Base-by-base conservation (phyloP, 352 stramenopile species). In the Globisporangium takayamanum region DNA sequence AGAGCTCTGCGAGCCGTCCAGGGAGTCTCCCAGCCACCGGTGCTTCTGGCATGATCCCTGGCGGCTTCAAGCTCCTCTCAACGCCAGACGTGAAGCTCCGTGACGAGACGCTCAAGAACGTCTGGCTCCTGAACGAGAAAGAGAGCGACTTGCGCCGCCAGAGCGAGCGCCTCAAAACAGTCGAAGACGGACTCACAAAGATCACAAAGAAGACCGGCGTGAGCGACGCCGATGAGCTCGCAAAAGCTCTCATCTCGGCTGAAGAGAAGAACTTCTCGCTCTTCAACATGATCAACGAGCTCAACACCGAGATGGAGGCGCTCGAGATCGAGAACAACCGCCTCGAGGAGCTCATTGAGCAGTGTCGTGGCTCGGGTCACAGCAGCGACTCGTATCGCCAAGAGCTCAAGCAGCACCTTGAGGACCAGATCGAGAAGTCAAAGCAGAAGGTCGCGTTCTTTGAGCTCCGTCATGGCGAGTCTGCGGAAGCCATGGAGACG, bases 251-350 rank as follows among this genome's bases (percentile, higher is more conserved):
- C 45, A 50, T 97, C 46, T 71, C 86, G 45, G 88, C 88, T 2
- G 92, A 98, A 49, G 90, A 97, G 60, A 96, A 97, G 67, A 98
- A 97, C 69, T 98, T 98, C 59, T 95, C 82, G 48, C 77, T 98
- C 18, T 98, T 97, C 67, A 97, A 97, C 57, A 89, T 96, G 65
- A 93, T 98, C 68, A 98, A 97, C 69, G 87, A 97, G 53, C 70
- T 97, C 42, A 97, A 92, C 69, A 93, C 80, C 2, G 88, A 96
- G 57, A 96, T 96, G 78, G 83, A 96, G 67, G 73, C 70, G 18
- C 63, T 93, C 37, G 87, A 96, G 67, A 86, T 93, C 51, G 85
- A 95, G 49, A 95, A 93, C 61, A 87, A 92, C 30, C 70, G 60
- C 2, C 68, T 91, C 11, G 78, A 91, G 50, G 63, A 78, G 59